Evolutionary conservation across 2,329 filamentous ascomycete species (phyloP).

Genomic region (Sporothrix protearum): DNA sequence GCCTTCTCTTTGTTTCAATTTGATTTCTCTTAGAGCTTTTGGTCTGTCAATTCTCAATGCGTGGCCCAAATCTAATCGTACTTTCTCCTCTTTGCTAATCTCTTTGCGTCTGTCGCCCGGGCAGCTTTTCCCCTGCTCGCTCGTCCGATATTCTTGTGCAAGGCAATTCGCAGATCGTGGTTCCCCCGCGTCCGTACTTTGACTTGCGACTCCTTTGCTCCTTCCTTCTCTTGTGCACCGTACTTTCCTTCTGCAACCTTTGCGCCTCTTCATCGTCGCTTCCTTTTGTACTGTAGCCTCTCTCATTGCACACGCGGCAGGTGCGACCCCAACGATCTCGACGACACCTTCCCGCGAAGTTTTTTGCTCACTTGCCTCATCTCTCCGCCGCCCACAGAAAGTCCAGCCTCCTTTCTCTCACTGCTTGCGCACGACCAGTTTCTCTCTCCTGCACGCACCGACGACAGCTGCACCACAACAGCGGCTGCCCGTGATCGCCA

Average conservation of each 20-base stretch:
- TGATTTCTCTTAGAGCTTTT: conserved; percentile 13
- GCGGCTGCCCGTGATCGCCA: neutral
- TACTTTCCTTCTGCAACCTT: neutral
- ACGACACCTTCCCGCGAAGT: neutral
- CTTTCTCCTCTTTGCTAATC: conserved; percentile 1
- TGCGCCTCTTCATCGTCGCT: neutral
- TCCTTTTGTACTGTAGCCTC: neutral
- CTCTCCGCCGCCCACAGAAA: neutral
- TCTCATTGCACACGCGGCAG: neutral
- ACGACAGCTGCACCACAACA: neutral
- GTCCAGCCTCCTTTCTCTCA: neutral
- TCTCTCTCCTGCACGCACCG: neutral
- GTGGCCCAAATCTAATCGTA: neutral
- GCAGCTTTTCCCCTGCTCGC: neutral
- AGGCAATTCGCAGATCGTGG: neutral
- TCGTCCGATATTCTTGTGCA: neutral
- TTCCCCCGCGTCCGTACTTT: neutral
- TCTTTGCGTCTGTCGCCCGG: neutral
- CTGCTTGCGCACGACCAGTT: neutral
- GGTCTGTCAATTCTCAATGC: conserved; percentile 11
- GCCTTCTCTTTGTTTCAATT: neutral
- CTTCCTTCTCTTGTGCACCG: neutral
- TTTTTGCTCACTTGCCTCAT: neutral
- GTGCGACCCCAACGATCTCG: neutral
- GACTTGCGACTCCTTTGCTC: neutral